Percentiles rank a stretch among this genome's conserved stretches.
Conservation (phyloP, 495 filamentous ascomycete genomes). For the Penicillium alfredii region DNA sequence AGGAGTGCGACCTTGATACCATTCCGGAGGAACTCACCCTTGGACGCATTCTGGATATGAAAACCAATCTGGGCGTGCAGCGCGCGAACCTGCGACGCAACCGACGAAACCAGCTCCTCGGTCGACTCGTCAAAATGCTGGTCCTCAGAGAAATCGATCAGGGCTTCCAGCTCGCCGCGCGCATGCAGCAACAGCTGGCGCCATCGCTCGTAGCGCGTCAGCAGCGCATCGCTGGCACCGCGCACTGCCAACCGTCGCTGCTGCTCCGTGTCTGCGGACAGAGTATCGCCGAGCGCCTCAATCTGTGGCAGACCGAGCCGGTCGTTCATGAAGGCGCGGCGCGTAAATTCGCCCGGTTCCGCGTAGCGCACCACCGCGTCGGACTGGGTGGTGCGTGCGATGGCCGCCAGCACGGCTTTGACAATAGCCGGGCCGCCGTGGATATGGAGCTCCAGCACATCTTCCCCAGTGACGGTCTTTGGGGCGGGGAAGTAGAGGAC, state of each 20-base stretch:
- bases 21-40: constrained; percentile 77
- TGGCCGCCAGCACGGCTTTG: constrained; percentile 74
- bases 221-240: constrained; percentile 62
- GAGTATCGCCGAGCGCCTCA: constrained; percentile 79
- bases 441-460: constrained; percentile 86
- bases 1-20: constrained; percentile 83
- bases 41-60: constrained; percentile 68
- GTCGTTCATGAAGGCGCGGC: constrained; percentile 82
- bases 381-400: constrained; percentile 43
- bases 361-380: constrained; percentile 67
- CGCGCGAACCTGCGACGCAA: constrained; percentile 53
- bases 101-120: constrained; percentile 58
- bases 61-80: constrained; percentile 57
- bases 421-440: constrained; percentile 90
- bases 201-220: constrained; percentile 82
- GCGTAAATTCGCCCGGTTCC: constrained; percentile 93
- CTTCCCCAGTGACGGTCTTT: constrained; percentile 83
- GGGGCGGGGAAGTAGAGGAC: constrained; percentile 86
- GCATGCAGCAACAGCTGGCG: constrained; percentile 69
- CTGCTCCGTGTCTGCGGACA: constrained; percentile 87
- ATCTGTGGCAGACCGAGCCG: constrained; percentile 87
- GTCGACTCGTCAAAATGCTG: constrained; percentile 94
- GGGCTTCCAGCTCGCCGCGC: constrained; percentile 83
- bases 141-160: constrained; percentile 97
- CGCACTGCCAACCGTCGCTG: constrained; percentile 81